A percentile compares a stretch with the other conserved stretches of the same genome.
phyloP scores from a whole-genome alignment of 768 basidiomycete genomes.

The Pisolithus sp. region DNA sequence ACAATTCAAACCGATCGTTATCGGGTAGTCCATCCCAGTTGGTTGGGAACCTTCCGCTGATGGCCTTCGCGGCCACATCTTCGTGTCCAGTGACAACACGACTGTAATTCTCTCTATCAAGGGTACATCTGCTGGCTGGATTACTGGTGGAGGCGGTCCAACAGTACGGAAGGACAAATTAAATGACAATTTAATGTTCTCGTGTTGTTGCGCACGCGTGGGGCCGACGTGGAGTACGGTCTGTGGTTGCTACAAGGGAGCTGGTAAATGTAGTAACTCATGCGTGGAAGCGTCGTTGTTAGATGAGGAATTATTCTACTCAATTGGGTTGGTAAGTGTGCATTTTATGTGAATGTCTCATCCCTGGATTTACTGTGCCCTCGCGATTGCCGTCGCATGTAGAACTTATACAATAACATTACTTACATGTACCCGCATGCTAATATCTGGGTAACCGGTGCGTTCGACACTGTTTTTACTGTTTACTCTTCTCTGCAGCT shows the following conservation, averaged over 20 bases:
- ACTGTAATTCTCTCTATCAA: conserved; percentile 88
- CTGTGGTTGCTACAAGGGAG: conserved; percentile 77
- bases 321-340: conserved; percentile 69
- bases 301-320: conserved; percentile 84
- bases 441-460: conserved; percentile 82
- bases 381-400: background rate
- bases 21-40: conserved; percentile 55
- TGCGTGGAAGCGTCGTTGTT: conserved; percentile 76
- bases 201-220: conserved; percentile 95
- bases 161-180: conserved; percentile 85
- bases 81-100: conserved; percentile 75
- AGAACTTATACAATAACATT: conserved; percentile 93
- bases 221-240: conserved; percentile 92
- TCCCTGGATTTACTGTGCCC: background rate
- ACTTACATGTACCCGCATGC: conserved; percentile 85
- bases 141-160: conserved; percentile 71
- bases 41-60: conserved; percentile 91
- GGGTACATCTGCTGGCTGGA: conserved; percentile 75
- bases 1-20: background rate
- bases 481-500: background rate
- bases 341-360: background rate
- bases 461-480: conserved; percentile 11
- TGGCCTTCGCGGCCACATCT: conserved; percentile 88
- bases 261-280: conserved; percentile 68
- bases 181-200: conserved; percentile 94